A percentile compares a stretch with the other conserved stretches of the same genome.
These are phyloP conservation scores for Paragyromitra xinjiangensis DNA, from an alignment of 495 filamentous ascomycete genomes.

Conservation along the genomic window DNA sequence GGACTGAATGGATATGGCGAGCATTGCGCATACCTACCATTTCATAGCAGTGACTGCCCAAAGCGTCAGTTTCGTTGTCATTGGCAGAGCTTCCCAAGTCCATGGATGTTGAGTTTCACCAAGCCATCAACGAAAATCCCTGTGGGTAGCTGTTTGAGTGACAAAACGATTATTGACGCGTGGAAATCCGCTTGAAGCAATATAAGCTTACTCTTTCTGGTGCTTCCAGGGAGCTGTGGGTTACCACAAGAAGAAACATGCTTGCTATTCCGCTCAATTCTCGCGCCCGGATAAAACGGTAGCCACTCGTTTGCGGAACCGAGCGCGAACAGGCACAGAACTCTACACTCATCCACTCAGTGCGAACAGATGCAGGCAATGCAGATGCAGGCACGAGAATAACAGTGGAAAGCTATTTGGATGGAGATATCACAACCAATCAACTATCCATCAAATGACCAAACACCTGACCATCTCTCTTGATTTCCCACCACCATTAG, in stretches of 20 bases:
- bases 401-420: conserved; percentile 9
- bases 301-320: conserved; percentile 31
- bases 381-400: no score
- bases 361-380: no score
- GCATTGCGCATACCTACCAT: not conserved
- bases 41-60: not conserved
- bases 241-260: conserved; percentile 2
- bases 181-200: conserved; percentile 3
- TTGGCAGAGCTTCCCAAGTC: not conserved
- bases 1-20: not conserved
- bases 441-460: conserved; percentile 30
- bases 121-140: not conserved
- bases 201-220: conserved; percentile 8
- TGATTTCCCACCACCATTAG: not conserved
- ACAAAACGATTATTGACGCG: not conserved
- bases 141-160: not conserved
- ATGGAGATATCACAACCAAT: conserved; percentile 39
- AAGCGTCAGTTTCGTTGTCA: not conserved
- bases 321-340: conserved; percentile 31
- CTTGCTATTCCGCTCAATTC: conserved; percentile 2
- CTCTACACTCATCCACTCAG: no score
- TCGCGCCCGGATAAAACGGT: conserved; percentile 44
- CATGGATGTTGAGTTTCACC: not conserved
- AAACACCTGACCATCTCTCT: conserved; percentile 7
- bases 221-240: not conserved